phyloP scores from a whole-genome alignment of 345 rosid species.

The Stellera chamaejasme region DNA sequence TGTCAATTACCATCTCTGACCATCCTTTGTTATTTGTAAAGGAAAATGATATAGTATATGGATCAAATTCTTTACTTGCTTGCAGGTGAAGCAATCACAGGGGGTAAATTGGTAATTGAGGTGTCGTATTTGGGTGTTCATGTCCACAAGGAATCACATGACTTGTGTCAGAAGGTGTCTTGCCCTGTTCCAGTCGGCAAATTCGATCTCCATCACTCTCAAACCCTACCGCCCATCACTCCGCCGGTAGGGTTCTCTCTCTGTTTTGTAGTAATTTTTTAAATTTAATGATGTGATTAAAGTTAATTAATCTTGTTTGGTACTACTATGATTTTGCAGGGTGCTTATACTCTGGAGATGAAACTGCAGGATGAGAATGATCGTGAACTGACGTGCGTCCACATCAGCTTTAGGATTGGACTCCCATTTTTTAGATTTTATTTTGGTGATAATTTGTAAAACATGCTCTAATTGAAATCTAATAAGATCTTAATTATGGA shows the following conservation, averaged over 20 bases:
- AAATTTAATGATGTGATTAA: not conserved
- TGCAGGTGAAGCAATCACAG: conserved; percentile 37
- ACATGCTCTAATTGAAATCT: no score
- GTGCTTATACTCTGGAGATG: conserved; percentile 49
- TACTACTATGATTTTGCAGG: conserved; percentile 28
- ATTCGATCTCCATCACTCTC: conserved; percentile 61
- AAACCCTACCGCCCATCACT: conserved; percentile 43
- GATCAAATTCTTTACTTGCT: not conserved
- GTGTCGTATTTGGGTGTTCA: conserved; percentile 40
- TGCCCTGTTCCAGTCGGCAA: conserved; percentile 46
- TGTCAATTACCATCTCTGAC: no score
- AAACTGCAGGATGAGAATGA: conserved; percentile 31
- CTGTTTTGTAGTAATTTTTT: no score
- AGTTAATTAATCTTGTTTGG: not conserved
- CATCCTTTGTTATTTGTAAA: no score
- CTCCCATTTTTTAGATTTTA: not conserved
- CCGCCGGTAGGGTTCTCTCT: conserved; percentile 40
- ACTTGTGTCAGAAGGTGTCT: conserved; percentile 46
- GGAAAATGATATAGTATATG: no score
- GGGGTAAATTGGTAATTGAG: conserved; percentile 41
- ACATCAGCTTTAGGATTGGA: conserved; percentile 38
- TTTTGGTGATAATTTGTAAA: no score
- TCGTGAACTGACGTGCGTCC: conserved; percentile 46
- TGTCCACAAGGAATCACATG: conserved; percentile 45
- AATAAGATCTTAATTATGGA: no score